Evolutionary conservation across 768 basidiomycete species (phyloP).

Genomic region (Cystofilobasidium ferigula): DNA sequence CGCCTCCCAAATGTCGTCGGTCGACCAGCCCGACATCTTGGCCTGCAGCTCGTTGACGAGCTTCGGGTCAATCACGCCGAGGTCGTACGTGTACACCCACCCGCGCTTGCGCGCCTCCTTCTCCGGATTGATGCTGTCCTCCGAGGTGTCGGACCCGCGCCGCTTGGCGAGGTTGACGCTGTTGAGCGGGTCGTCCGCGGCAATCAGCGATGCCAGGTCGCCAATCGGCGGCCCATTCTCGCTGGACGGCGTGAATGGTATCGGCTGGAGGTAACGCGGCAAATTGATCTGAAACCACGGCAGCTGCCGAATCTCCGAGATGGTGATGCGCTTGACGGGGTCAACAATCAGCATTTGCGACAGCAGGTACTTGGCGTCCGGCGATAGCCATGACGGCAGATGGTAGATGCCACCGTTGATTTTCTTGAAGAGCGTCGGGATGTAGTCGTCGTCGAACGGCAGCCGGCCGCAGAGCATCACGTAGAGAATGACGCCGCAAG

Average conservation of each 20-base stretch:
- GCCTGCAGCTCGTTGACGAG: slow-evolving; percentile 70
- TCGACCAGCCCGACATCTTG: slow-evolving; percentile 61
- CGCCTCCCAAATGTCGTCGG: slow-evolving; percentile 79
- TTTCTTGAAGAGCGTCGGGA: slow-evolving; percentile 82
- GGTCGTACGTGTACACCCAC: slow-evolving; percentile 77
- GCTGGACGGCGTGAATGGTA: slow-evolving; percentile 51
- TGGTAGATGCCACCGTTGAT: slow-evolving; percentile 84
- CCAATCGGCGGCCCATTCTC: slow-evolving; percentile 28
- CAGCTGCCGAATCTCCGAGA: slow-evolving; percentile 78
- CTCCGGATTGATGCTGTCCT: slow-evolving; percentile 46
- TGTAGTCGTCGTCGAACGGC: slow-evolving; percentile 96
- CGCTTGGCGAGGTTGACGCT: neutral
- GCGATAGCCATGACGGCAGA: slow-evolving; percentile 66
- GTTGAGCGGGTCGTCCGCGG: slow-evolving; percentile 21
- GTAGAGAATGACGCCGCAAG: slow-evolving; percentile 94
- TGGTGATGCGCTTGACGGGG: slow-evolving; percentile 86
- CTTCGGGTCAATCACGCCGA: slow-evolving; percentile 84
- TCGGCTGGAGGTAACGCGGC: slow-evolving; percentile 65
- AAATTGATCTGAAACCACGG: slow-evolving; percentile 83
- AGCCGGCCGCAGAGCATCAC: slow-evolving; percentile 92
- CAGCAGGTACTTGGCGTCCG: slow-evolving; percentile 68
- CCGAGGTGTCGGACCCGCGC: neutral
- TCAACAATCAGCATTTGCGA: slow-evolving; percentile 84
- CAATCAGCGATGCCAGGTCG: slow-evolving; percentile 20
- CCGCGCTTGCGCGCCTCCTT: slow-evolving; percentile 48